These are phyloP conservation scores for Podila clonocystis DNA, from an alignment of 192 early-diverging fungal genomes.

Conservation along the genomic window DNA sequence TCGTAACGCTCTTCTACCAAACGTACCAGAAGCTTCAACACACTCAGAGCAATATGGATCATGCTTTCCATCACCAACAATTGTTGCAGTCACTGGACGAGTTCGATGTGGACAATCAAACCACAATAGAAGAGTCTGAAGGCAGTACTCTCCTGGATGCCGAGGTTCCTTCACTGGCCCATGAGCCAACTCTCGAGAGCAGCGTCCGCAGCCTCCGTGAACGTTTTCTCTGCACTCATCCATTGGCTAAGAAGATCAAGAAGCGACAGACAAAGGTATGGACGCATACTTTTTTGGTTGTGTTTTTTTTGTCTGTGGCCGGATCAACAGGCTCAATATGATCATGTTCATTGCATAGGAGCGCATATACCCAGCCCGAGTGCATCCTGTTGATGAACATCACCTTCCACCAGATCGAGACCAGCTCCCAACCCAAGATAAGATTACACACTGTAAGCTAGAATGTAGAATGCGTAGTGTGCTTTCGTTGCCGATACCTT, in stretches of 20 bases:
- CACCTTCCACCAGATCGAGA: slow-evolving; percentile 32
- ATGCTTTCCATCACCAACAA: background rate
- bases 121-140: slow-evolving; percentile 7
- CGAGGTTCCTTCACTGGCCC: slow-evolving; percentile 5
- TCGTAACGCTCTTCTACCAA: too few relatives aligned
- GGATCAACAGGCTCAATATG: background rate
- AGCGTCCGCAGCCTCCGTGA: slow-evolving; percentile 19
- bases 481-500: too few relatives aligned
- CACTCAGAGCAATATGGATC: background rate
- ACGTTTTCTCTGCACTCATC: slow-evolving; percentile 32
- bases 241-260: slow-evolving; percentile 1
- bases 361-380: slow-evolving; percentile 20
- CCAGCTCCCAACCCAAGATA: slow-evolving; percentile 17
- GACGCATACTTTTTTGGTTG: background rate
- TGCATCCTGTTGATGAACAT: slow-evolving; percentile 33
- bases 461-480: background rate
- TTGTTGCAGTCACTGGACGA: background rate
- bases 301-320: background rate
- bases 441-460: slow-evolving; percentile 19
- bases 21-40: too few relatives aligned
- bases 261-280: slow-evolving; percentile 25
- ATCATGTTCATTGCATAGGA: background rate
- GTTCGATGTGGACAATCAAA: background rate
- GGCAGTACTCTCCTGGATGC: slow-evolving; percentile 10
- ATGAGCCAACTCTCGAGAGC: background rate